Evolutionary conservation across 805 yeast genomes (phyloP), one percentile per base, ranked within the genome.

Genomic region (Schizosaccharomyces lindneri): DNA sequence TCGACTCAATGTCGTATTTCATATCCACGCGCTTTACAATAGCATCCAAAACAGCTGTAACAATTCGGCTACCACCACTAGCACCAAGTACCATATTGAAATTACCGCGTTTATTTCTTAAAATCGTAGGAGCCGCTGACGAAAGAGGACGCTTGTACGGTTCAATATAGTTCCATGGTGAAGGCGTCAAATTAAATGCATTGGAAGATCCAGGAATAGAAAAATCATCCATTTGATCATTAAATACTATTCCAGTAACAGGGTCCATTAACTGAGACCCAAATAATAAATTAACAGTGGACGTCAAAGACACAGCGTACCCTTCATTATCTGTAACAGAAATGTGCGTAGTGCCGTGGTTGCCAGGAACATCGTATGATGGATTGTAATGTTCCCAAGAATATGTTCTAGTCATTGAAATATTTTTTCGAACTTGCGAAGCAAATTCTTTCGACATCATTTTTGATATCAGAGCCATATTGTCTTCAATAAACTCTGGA

Each of bases 221-320:
- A 68, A 90, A 90, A 69, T 90, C 97, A 71, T 90, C 97, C 96
- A 90, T 89, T 71, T 90, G 87, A 66, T 87, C 81, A 72, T 90
- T 90, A 67, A 90, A 73, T 11, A 90, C 77, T 6, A 90, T 74
- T 1, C 97, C 97, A 0, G 97, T 89, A 1, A 63, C 70, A 1
- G 83, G 82, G 69, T 90, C 97, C 69, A 83, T 85, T 5, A 90
- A 83, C 66, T 81, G 69, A 13, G 93, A 82, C 0, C 98, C 98
- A 72, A 88, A 90, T 48, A 79, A 69, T 62, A 88, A 72, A 69
- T 90, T 90, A 9, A 90, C 82, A 0, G 97, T 90, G 1, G 96
- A 85, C 0, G 97, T 90, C 76, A 89, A 76, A 2, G 87, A 75
- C 1, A 90, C 93, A 0, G 96, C 87, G 73, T 85, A 84, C 43